Evolutionary conservation across 139 green algal species (phyloP), one percentile per base, ranked within the genome.

Genomic region (Diplosphaera chodatii): DNA sequence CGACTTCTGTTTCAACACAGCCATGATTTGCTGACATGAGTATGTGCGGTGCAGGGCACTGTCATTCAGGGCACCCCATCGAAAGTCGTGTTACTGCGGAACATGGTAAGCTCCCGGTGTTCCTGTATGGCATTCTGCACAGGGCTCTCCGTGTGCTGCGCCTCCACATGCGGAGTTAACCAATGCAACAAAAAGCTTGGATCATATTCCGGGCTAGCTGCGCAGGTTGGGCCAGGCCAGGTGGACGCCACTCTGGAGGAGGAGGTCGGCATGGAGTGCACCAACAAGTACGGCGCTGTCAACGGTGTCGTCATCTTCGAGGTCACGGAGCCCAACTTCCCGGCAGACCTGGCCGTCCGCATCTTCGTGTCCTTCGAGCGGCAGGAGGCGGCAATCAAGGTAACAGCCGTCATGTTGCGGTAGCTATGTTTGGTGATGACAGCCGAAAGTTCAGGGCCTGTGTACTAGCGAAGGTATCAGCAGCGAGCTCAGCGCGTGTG

Each of bases 191-290:
- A n/a, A n/a, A n/a, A n/a, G n/a, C n/a, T n/a, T n/a, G n/a, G n/a
- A n/a, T n/a, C n/a, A n/a, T n/a, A n/a, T n/a, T n/a, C n/a, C n/a
- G n/a, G n/a, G 6, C 55, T 4, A 28, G 22, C 23, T 63, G 55
- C 25, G 55, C 23, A 63, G 55, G 10, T 63, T 25, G n/a, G n/a
- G 1, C 93, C 94, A 13, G 92, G 92, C 1, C 86, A 96, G 75
- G 93, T 98, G 78, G 92, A 97, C 71, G 85, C 91, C 4, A 82
- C 93, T 32, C 73, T 98, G 63, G 94, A 98, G 69, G 91, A 96
- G 16, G 92, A 98, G 82, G 88, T 94, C 21, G 93, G 89, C 6
- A 78, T 85, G 27, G 93, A 98, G 82, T 91, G 91, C 68, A 88
- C 79, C 71, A 28, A 15, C 31, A 97, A 95, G 83, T 97, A 95